Evolutionary conservation across 2,329 filamentous ascomycete genomes (phyloP).

Genomic region (Arachnopeziza araneosa): DNA sequence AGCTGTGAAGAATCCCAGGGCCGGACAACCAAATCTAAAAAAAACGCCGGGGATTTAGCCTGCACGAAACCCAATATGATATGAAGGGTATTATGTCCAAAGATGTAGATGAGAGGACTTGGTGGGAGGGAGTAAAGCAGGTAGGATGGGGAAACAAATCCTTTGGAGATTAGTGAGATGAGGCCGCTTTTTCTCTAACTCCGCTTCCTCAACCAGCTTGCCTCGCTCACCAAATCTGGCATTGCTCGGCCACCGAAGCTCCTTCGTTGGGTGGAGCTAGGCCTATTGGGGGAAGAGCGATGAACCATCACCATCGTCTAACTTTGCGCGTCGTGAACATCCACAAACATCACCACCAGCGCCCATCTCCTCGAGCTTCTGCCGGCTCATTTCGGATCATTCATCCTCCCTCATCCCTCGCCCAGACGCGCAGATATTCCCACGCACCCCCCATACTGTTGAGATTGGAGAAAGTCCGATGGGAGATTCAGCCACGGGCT

Average conservation of each 20-base stretch:
- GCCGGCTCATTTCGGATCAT: too few species aligned
- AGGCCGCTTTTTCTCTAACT: background rate
- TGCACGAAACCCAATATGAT: background rate
- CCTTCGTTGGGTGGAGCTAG: background rate
- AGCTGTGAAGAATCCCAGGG: background rate
- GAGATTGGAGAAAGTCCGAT: background rate
- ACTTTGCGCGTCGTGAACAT: background rate
- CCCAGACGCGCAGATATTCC: too few species aligned
- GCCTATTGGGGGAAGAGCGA: background rate
- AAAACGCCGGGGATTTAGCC: background rate
- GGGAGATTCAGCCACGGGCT: background rate
- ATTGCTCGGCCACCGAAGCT: background rate
- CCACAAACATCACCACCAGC: too few species aligned
- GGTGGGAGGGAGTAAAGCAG: background rate
- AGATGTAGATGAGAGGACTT: conserved; percentile 1
- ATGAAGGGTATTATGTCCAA: background rate
- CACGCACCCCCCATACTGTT: too few species aligned
- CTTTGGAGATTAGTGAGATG: background rate
- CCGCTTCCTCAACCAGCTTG: background rate
- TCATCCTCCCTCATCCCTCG: too few species aligned
- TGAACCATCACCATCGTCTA: background rate
- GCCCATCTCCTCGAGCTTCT: too few species aligned
- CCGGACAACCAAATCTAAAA: background rate
- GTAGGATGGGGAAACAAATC: background rate
- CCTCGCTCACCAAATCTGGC: background rate